Evolutionary conservation across 108 stramenopile genomes (phyloP), one percentile per base, ranked within the genome.

Genomic region (Cyclotella atomus): DNA sequence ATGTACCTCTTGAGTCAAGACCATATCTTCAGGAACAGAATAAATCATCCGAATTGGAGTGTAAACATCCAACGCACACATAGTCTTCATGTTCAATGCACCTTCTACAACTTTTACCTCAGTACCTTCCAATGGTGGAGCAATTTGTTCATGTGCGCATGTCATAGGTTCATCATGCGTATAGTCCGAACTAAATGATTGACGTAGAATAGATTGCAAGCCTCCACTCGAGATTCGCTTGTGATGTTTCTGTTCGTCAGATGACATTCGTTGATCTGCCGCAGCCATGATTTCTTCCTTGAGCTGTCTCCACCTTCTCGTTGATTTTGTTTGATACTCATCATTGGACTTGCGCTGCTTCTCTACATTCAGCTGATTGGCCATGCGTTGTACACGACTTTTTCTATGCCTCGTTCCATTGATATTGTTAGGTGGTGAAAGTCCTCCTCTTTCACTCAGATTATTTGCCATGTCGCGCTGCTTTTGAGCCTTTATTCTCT

Each of bases 1-100:
- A 59, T 59, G 1, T 62, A 62, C 73, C 34, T 57, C 55, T 60
- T 78, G 72, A 61, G 88, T 77, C 75, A 91, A 62, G 5, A 78
- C 59, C 56, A 83, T 30, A 66, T 83, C 70, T 25, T 76, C 63
- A 0, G 84, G 71, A 16, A 88, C 54, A 24, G 87, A 70, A 67
- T 73, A 88, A 24, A 87, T 72, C 27, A 79, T 60, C 4, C 81
- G 43, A 15, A 87, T 41, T 2, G 84, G 82, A 20, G 86, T 89
- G 53, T 84, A 88, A 5, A 88, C 88, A 63, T 91, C 91, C 59
- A 75, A 30, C 0, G 87, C 88, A 56, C 81, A 61, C 59, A 71
- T 86, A 17, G 91, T 89, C 43, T 85, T 89, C 74, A 89, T 45
- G 41, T 76, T 69, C 5, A 89, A 60, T 29, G 88, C 85, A 43